These are phyloP conservation scores for Talaromyces verruculosus DNA, from an alignment of 2,329 filamentous ascomycete genomes.

Conservation along the genomic window DNA sequence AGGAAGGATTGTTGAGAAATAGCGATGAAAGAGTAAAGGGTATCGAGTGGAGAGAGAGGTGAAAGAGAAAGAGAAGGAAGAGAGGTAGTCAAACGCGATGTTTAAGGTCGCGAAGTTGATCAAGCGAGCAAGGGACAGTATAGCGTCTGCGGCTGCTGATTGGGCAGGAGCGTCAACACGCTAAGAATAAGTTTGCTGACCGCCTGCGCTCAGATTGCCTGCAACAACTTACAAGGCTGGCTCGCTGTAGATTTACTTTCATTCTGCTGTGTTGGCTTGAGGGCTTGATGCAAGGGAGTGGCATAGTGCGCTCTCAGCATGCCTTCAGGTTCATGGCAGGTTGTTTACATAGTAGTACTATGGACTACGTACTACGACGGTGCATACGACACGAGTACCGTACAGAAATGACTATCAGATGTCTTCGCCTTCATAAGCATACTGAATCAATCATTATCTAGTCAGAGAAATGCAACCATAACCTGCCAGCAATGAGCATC, in stretches of 20 bases:
- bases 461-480: not conserved
- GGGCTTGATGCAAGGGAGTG: not conserved
- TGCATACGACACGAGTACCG: not conserved
- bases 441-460: not conserved
- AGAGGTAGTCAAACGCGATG: conserved; percentile 6
- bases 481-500: not conserved
- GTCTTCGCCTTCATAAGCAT: no score
- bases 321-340: not conserved
- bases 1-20: not conserved
- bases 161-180: conserved; percentile 3
- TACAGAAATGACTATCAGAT: not conserved
- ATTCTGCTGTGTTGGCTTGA: not conserved
- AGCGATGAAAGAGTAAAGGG: not conserved
- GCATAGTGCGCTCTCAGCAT: not conserved
- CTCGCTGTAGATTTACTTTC: not conserved
- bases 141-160: conserved; percentile 8
- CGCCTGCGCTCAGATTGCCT: not conserved
- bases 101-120: not conserved
- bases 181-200: not conserved
- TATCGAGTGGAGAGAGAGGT: not conserved
- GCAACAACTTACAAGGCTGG: not conserved
- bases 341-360: not conserved
- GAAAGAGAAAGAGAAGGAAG: not conserved
- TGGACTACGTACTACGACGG: not conserved
- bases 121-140: conserved; percentile 18